Conservation (phyloP, 177 flowering plant genomes). For the Telopea speciosissima region DNA sequence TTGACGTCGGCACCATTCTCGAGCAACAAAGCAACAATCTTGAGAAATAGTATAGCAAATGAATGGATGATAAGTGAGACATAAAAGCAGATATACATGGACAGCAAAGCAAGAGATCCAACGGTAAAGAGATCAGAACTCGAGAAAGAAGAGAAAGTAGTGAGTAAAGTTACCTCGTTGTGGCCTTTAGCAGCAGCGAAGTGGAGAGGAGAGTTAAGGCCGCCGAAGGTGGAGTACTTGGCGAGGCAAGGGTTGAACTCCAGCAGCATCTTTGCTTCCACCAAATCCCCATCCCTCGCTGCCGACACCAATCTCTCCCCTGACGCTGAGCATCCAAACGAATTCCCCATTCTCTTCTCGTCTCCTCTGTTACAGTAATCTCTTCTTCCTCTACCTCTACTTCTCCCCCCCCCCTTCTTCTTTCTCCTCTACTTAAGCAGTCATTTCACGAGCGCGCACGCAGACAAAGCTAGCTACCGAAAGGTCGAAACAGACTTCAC, state of each 20-base stretch:
- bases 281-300: slow-evolving; percentile 92
- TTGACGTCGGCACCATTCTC: slow-evolving; percentile 95
- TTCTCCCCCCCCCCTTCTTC: slow-evolving; percentile 7
- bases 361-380: too few species aligned
- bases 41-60: slow-evolving; percentile 4
- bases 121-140: not conserved
- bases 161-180: slow-evolving; percentile 57
- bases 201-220: slow-evolving; percentile 91
- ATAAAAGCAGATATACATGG: not conserved
- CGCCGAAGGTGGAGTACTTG: slow-evolving; percentile 93
- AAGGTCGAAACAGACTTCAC: not conserved
- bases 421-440: not conserved
- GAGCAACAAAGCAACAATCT: slow-evolving; percentile 91
- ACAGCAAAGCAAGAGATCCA: not conserved
- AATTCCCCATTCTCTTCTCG: slow-evolving; percentile 69
- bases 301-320: slow-evolving; percentile 96
- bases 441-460: not conserved
- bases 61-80: not conserved
- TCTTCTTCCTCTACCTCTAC: too few species aligned
- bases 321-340: slow-evolving; percentile 96
- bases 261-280: slow-evolving; percentile 88
- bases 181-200: slow-evolving; percentile 96
- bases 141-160: too few species aligned
- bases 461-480: not conserved
- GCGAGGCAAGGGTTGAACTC: slow-evolving; percentile 92